A percentile compares a stretch with the other conserved stretches of the same genome.
These are phyloP conservation scores for Alternaria gansuensis DNA, from an alignment of 2,329 filamentous ascomycete species.

Conservation along the genomic window DNA sequence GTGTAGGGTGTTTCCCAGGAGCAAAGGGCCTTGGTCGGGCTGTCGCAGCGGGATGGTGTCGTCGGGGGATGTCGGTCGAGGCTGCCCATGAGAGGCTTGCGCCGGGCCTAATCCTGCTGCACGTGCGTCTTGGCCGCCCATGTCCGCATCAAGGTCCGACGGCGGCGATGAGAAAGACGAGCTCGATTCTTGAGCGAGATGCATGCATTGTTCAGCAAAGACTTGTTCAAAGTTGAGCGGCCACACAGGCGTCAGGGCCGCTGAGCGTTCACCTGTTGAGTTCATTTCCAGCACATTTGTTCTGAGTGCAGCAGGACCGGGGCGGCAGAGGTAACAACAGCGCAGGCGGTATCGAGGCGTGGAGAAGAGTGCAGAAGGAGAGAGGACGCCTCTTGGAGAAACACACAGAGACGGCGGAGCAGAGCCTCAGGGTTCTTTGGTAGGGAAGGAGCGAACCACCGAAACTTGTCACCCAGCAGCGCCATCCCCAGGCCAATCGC, in stretches of 20 bases:
- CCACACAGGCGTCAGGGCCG: neutral
- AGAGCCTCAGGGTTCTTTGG: constrained; percentile 2
- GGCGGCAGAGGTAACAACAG: constrained; percentile 1
- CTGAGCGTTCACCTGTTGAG: neutral
- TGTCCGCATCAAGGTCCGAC: constrained; percentile 6
- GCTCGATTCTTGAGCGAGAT: neutral
- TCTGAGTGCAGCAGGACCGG: neutral
- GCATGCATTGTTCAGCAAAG: neutral
- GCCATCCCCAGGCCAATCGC: neutral
- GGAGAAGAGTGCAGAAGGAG: neutral
- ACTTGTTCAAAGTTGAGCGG: neutral
- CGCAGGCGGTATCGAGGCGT: neutral
- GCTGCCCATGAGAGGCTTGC: constrained; percentile 22
- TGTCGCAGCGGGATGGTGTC: constrained; percentile 16
- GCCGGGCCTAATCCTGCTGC: constrained; percentile 21
- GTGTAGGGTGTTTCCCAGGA: neutral
- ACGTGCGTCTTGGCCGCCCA: constrained; percentile 19
- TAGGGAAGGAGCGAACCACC: constrained; percentile 12
- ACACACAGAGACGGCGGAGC: neutral
- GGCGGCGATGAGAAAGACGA: constrained; percentile 1
- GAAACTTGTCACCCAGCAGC: constrained; percentile 4
- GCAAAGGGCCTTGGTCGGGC: constrained; percentile 13
- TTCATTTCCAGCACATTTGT: neutral
- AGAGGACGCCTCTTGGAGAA: neutral
- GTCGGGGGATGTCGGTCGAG: constrained; percentile 13